Conservation (phyloP, 2,329 filamentous ascomycete genomes). For the Cladobotryum mycophilum region DNA sequence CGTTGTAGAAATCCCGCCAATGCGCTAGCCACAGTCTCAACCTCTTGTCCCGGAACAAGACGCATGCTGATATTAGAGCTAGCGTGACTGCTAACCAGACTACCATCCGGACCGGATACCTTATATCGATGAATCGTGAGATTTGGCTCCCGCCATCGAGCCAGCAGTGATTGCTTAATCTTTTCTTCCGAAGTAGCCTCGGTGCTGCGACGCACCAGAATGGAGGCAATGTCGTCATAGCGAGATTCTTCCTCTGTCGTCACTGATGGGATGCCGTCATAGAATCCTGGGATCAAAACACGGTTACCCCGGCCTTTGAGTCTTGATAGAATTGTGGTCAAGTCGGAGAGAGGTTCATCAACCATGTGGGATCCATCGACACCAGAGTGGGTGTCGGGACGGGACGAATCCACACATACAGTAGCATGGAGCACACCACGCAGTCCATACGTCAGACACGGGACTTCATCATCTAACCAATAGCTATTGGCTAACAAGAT, state of each 20-base stretch:
- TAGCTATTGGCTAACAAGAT: constrained; percentile 96
- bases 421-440: constrained; percentile 92
- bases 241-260: constrained; percentile 69
- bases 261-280: constrained; percentile 73
- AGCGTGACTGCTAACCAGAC: constrained; percentile 83
- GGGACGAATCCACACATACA: constrained; percentile 75
- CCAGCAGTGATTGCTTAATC: constrained; percentile 83
- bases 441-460: constrained; percentile 90
- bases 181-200: constrained; percentile 52
- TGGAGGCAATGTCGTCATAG: constrained; percentile 77
- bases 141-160: constrained; percentile 90
- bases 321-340: constrained; percentile 74
- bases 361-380: constrained; percentile 91
- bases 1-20: constrained; percentile 62
- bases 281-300: constrained; percentile 82
- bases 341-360: constrained; percentile 86
- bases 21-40: constrained; percentile 64
- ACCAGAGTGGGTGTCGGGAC: constrained; percentile 88
- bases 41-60: constrained; percentile 87
- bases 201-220: constrained; percentile 67
- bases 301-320: constrained; percentile 76
- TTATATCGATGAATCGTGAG: constrained; percentile 91
- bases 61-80: constrained; percentile 85
- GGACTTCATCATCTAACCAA: constrained; percentile 94
- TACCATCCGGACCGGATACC: constrained; percentile 85